phyloP scores from a whole-genome alignment of 768 basidiomycete genomes.

The Termitomyces bulborhizus region DNA sequence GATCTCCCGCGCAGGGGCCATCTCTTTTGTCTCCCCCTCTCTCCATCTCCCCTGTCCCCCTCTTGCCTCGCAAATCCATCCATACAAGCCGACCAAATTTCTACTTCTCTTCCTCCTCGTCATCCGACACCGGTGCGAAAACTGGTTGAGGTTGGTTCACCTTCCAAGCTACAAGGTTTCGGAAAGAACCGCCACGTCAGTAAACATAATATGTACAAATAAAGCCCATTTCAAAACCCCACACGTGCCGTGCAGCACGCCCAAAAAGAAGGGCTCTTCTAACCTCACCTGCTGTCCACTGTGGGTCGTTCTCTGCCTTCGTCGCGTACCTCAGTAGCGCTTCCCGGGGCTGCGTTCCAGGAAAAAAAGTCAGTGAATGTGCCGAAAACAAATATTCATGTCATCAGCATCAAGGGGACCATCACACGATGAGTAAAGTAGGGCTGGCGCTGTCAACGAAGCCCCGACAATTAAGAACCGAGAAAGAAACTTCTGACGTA shows the following conservation, averaged over 20 bases:
- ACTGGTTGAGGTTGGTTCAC: slow-evolving; percentile 83
- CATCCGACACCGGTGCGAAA: slow-evolving; percentile 61
- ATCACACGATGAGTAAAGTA: slow-evolving; percentile 12
- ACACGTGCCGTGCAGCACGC: slow-evolving; percentile 24
- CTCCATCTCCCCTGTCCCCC: slow-evolving; percentile 13
- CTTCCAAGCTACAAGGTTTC: slow-evolving; percentile 73
- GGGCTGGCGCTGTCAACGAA: slow-evolving; percentile 5
- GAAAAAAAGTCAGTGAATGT: slow-evolving; percentile 15
- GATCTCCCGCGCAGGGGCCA: slow-evolving; percentile 78
- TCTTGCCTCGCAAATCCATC: slow-evolving; percentile 11
- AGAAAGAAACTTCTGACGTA: slow-evolving; percentile 43
- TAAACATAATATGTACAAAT: slow-evolving; percentile 40
- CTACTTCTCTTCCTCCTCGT: slow-evolving; percentile 45
- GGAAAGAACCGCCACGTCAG: slow-evolving; percentile 64
- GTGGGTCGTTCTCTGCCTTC: slow-evolving; percentile 67
- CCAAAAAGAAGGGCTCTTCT: slow-evolving; percentile 13
- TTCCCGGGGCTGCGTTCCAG: slow-evolving; percentile 76
- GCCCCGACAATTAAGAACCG: slow-evolving; percentile 12
- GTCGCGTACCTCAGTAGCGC: slow-evolving; percentile 92
- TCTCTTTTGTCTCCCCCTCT: slow-evolving; percentile 23
- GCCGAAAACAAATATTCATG: slow-evolving; percentile 4
- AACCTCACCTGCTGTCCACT: slow-evolving; percentile 81
- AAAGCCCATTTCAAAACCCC: slow-evolving; percentile 20
- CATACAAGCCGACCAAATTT: slow-evolving; percentile 5
- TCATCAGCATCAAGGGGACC: slow-evolving; percentile 11